These are phyloP conservation scores for Lodderomyces orthopsilosis DNA, from an alignment of 1,139 yeast genomes.

Conservation along the genomic window DNA sequence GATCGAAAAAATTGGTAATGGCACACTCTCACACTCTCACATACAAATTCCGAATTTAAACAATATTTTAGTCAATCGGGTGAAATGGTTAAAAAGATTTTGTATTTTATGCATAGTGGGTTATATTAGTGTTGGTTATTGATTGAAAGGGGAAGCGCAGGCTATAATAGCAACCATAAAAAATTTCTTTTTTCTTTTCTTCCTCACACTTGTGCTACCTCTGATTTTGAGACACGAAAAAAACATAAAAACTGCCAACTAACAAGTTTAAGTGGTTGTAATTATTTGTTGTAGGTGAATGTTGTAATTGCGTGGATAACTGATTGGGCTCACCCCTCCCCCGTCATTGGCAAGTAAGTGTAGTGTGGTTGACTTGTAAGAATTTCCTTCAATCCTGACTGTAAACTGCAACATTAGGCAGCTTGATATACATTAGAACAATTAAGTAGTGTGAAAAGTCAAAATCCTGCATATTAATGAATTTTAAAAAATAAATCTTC, in stretches of 20 bases:
- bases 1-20: background rate
- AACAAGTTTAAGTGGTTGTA: too few relatives aligned
- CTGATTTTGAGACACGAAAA: background rate
- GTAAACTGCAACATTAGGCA: background rate
- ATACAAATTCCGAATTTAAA: background rate
- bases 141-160: background rate
- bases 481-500: background rate
- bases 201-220: background rate
- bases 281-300: too few relatives aligned
- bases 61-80: background rate
- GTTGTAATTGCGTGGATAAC: too few relatives aligned
- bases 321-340: too few relatives aligned
- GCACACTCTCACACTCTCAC: background rate
- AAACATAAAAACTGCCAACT: background rate
- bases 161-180: constrained; percentile 1
- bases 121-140: background rate
- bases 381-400: background rate
- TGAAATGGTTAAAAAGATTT: too few relatives aligned
- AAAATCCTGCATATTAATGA: background rate
- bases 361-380: background rate
- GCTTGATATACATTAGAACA: background rate
- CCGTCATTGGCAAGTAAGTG: too few relatives aligned
- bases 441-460: background rate
- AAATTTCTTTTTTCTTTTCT: constrained; percentile 1
- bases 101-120: background rate